phyloP scores from a whole-genome alignment of 2,329 filamentous ascomycete species.

The Cryphonectria nitschkei region DNA sequence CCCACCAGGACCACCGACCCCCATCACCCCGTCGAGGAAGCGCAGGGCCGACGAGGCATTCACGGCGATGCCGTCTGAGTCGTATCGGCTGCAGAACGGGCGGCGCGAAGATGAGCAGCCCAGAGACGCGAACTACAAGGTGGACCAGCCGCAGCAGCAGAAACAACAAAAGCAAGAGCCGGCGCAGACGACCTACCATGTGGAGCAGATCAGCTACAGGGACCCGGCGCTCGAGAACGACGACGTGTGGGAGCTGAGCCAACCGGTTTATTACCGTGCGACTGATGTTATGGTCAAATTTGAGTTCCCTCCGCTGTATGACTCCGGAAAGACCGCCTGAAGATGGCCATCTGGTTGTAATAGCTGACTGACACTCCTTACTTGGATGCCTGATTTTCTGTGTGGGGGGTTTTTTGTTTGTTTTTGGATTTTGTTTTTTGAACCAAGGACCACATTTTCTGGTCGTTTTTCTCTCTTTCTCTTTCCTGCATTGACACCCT shows the following conservation, averaged over 20 bases:
- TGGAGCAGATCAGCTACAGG: background rate
- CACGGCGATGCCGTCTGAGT: slow-evolving; percentile 14
- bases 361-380: background rate
- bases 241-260: slow-evolving; percentile 19
- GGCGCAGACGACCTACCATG: background rate
- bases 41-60: slow-evolving; percentile 24
- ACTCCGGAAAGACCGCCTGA: background rate
- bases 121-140: slow-evolving; percentile 17
- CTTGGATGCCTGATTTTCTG: background rate
- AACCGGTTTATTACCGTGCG: slow-evolving; percentile 19
- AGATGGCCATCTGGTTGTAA: background rate
- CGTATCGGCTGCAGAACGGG: slow-evolving; percentile 23
- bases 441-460: background rate
- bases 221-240: background rate
- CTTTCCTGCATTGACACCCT: background rate
- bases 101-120: slow-evolving; percentile 24
- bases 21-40: slow-evolving; percentile 20
- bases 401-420: no score
- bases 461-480: background rate
- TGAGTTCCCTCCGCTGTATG: slow-evolving; percentile 12
- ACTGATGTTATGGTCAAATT: slow-evolving; percentile 9
- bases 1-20: slow-evolving; percentile 1
- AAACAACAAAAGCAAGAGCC: no score
- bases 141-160: background rate
- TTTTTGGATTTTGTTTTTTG: no score